A percentile compares a stretch with the other conserved stretches of the same genome.
Conservation (phyloP, 2,329 filamentous ascomycete species). For the Talaromyces sp. region DNA sequence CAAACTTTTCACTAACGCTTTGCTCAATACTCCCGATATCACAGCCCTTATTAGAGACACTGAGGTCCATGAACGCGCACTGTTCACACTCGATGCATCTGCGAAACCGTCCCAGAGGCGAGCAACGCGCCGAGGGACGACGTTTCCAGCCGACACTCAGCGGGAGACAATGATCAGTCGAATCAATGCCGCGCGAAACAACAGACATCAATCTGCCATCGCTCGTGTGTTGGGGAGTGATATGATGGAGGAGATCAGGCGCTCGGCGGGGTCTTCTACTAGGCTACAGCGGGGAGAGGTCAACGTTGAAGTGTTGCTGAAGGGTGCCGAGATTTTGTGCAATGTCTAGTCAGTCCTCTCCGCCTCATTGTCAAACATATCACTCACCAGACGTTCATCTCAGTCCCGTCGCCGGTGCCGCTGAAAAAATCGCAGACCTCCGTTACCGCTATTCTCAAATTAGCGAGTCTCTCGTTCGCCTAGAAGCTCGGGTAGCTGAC, state of each 20-base stretch:
- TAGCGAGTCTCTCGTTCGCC: constrained; percentile 69
- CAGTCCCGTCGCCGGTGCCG: constrained; percentile 69
- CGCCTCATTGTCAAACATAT: background rate
- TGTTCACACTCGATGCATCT: constrained; percentile 84
- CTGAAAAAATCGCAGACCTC: constrained; percentile 70
- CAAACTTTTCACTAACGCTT: constrained; percentile 93
- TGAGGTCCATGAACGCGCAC: constrained; percentile 85
- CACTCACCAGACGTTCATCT: background rate
- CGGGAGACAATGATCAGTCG: constrained; percentile 44
- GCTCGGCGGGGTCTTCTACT: constrained; percentile 54
- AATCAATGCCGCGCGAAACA: constrained; percentile 51
- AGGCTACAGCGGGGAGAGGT: constrained; percentile 62
- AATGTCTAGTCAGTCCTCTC: constrained; percentile 64
- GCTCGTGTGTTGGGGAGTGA: constrained; percentile 84
- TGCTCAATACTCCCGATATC: constrained; percentile 85
- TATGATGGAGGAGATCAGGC: constrained; percentile 74
- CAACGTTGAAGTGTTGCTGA: constrained; percentile 78
- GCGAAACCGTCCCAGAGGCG: constrained; percentile 48
- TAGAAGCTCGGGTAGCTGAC: constrained; percentile 73
- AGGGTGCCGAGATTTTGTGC: constrained; percentile 85
- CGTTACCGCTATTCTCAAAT: constrained; percentile 69
- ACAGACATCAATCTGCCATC: constrained; percentile 73
- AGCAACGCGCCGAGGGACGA: constrained; percentile 48
- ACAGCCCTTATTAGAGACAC: constrained; percentile 93
- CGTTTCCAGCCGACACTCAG: constrained; percentile 40